Conservation (phyloP, 2,329 filamentous ascomycete genomes). For the Apiospora marii region DNA sequence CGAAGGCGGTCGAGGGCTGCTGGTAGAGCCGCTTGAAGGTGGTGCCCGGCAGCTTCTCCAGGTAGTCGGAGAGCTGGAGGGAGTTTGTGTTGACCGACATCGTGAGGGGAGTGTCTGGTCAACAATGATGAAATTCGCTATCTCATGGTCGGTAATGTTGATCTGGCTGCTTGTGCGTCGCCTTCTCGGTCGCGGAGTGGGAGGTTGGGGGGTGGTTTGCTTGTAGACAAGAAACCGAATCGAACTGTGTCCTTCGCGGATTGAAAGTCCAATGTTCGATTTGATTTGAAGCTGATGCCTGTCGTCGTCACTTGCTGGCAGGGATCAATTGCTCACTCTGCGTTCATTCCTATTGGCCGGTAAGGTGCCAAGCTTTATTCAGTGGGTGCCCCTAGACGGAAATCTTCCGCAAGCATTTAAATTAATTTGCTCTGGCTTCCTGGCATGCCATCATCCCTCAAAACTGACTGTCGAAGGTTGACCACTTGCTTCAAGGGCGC, state of each 20-base stretch:
- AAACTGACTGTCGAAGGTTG: not conserved
- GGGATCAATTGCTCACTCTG: slow-evolving; percentile 3
- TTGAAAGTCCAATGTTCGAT: not conserved
- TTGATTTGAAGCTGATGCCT: slow-evolving; percentile 7
- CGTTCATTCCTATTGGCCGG: not conserved
- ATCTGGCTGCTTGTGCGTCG: not conserved
- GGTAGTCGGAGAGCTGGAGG: slow-evolving; percentile 81
- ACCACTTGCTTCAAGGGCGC: not conserved
- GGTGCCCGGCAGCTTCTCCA: slow-evolving; percentile 88
- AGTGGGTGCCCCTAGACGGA: not conserved
- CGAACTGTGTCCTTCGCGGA: not conserved
- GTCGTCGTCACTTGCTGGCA: slow-evolving; percentile 7
- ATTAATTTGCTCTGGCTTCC: no score
- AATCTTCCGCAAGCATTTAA: slow-evolving; percentile 1
- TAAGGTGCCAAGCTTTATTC: not conserved
- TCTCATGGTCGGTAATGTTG: slow-evolving; percentile 1
- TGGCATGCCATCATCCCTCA: not conserved
- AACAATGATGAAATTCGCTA: not conserved
- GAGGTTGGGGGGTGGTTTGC: not conserved
- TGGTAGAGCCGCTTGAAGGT: slow-evolving; percentile 93
- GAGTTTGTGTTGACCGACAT: slow-evolving; percentile 48
- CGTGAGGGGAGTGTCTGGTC: slow-evolving; percentile 26
- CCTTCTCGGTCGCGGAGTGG: not conserved
- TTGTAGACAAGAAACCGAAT: not conserved
- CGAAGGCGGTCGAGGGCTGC: slow-evolving; percentile 93